Evolutionary conservation across 805 yeast genomes (phyloP).

Genomic region (Zygotorulaspora danielsina): DNA sequence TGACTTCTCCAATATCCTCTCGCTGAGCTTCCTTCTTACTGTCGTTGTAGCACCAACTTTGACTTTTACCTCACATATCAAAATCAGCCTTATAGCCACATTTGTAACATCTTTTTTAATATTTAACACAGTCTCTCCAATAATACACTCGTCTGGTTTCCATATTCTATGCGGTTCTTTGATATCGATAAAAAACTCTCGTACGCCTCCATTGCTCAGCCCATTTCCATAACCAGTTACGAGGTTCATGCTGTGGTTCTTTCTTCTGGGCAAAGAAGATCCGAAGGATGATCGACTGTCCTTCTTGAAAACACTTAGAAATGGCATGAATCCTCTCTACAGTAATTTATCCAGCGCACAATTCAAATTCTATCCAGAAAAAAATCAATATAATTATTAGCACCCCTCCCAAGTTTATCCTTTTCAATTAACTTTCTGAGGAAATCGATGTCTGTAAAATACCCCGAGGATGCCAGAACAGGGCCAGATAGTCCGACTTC

Average conservation of each 20-base stretch:
- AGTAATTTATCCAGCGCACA: no score
- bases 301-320: slow-evolving; percentile 13
- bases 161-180: slow-evolving; percentile 73
- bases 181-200: slow-evolving; percentile 65
- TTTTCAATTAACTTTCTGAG: no score
- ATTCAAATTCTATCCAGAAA: no score
- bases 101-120: slow-evolving; percentile 53
- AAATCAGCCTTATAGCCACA: slow-evolving; percentile 45
- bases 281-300: slow-evolving; percentile 9
- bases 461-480: no score
- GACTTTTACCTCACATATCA: slow-evolving; percentile 55
- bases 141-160: slow-evolving; percentile 74
- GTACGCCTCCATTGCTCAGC: slow-evolving; percentile 37
- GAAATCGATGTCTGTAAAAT: no score
- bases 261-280: slow-evolving; percentile 14
- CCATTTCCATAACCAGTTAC: slow-evolving; percentile 16
- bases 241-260: slow-evolving; percentile 24
- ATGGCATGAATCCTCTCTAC: no score
- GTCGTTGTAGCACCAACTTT: slow-evolving; percentile 45
- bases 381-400: no score
- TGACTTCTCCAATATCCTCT: slow-evolving; percentile 53
- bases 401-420: no score
- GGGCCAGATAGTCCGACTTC: no score
- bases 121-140: slow-evolving; percentile 58
- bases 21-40: slow-evolving; percentile 49